A percentile compares a stretch with the other conserved stretches of the same genome.
phyloP scores from a whole-genome alignment of 805 yeast genomes.

The Metschnikowia hibisci region DNA sequence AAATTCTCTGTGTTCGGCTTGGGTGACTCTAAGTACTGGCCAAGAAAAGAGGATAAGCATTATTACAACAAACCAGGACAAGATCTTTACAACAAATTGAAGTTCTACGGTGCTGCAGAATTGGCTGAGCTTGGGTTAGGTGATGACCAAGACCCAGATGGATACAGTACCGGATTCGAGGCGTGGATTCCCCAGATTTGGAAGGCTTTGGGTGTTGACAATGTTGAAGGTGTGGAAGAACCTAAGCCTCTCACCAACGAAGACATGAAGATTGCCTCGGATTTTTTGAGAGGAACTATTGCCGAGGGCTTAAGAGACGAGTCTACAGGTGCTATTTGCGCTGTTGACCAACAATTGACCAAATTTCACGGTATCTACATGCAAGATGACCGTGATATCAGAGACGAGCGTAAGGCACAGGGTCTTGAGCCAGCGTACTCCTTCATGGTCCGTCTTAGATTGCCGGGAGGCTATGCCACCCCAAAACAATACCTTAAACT shows the following conservation, averaged over 20 bases:
- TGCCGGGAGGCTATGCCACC: slow-evolving; percentile 88
- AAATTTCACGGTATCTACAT: slow-evolving; percentile 97
- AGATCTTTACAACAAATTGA: slow-evolving; percentile 64
- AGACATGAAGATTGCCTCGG: slow-evolving; percentile 85
- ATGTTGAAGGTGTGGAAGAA: slow-evolving; percentile 76
- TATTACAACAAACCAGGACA: slow-evolving; percentile 89
- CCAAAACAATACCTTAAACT: slow-evolving; percentile 86
- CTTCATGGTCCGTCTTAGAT: slow-evolving; percentile 94
- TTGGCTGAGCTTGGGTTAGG: slow-evolving; percentile 80
- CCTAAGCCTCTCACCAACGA: slow-evolving; percentile 91
- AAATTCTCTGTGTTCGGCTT: slow-evolving; percentile 66
- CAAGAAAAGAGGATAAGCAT: slow-evolving; percentile 90
- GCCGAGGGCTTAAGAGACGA: slow-evolving; percentile 78
- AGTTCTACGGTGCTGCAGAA: slow-evolving; percentile 67
- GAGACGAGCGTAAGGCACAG: slow-evolving; percentile 87
- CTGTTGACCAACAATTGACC: slow-evolving; percentile 89
- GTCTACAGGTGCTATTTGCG: slow-evolving; percentile 86
- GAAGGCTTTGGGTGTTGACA: slow-evolving; percentile 85
- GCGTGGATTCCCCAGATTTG: slow-evolving; percentile 83
- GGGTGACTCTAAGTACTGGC: slow-evolving; percentile 91
- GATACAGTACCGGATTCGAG: slow-evolving; percentile 85
- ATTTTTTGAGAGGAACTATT: slow-evolving; percentile 89
- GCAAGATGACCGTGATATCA: slow-evolving; percentile 96
- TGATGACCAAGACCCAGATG: slow-evolving; percentile 97
- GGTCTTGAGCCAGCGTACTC: slow-evolving; percentile 94